These are phyloP conservation scores for Fusarium sp. DNA, from an alignment of 2,329 filamentous ascomycete species.

Conservation along the genomic window DNA sequence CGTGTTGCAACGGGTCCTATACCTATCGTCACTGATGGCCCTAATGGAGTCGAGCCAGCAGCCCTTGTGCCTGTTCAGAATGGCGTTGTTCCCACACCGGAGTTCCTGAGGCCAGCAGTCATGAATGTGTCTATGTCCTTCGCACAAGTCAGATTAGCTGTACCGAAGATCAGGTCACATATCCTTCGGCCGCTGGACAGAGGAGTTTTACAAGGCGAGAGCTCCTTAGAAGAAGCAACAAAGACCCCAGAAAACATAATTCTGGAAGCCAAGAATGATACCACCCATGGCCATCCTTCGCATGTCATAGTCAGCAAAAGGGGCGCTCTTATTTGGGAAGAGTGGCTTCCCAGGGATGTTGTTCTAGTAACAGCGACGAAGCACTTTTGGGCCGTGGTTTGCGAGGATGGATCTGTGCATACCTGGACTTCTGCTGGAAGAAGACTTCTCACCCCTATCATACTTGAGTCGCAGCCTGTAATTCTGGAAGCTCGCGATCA, in stretches of 20 bases:
- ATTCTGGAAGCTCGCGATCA: conserved; percentile 90
- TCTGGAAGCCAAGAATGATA: conserved; percentile 88
- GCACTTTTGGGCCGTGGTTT: conserved; percentile 91
- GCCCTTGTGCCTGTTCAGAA: conserved; percentile 66
- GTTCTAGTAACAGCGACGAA: conserved; percentile 91
- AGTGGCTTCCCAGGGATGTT: conserved; percentile 86
- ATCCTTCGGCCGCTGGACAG: conserved; percentile 84
- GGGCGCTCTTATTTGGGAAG: conserved; percentile 87
- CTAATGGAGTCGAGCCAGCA: conserved; percentile 81
- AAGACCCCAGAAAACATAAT: conserved; percentile 76
- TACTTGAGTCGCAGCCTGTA: conserved; percentile 91
- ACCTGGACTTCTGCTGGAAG: conserved; percentile 93
- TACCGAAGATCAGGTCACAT: conserved; percentile 84
- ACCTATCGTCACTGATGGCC: conserved; percentile 78
- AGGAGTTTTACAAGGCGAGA: conserved; percentile 64
- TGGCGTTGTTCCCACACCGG: conserved; percentile 75
- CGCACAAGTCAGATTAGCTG: conserved; percentile 85
- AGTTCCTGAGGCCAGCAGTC: conserved; percentile 88
- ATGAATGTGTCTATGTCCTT: conserved; percentile 82
- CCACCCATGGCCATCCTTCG: conserved; percentile 80
- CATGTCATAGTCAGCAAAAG: conserved; percentile 84
- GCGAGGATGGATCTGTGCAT: conserved; percentile 90
- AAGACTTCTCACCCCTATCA: conserved; percentile 82
- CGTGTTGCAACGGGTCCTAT: conserved; percentile 72
- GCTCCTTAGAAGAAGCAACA: conserved; percentile 66